Base-by-base conservation (phyloP, 2,329 filamentous ascomycete species). In the Alternaria solani region DNA sequence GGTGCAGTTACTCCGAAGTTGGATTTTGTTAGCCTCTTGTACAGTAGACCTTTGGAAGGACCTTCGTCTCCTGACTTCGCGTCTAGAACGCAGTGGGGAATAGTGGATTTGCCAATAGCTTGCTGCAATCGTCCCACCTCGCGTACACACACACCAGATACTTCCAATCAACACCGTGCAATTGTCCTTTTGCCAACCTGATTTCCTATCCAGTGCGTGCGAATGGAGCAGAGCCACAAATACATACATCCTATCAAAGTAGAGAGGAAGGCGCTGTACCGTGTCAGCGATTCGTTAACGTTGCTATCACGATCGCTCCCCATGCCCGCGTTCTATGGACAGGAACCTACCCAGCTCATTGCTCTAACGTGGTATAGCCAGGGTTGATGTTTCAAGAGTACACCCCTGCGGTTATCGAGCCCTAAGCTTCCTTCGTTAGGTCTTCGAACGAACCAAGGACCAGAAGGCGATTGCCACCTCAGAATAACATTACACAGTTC, bases 381-480 rank as follows among this genome's bases (percentile, higher is more conserved):
- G 66, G 61, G 48, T 68, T 43, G 62, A 44, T 58, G 68, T 72
- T 71, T 71, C 65, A 70, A 59, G 57, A 57, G 56, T 38, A 38
- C 44, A 51, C 56, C 64, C 69, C 58, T 64, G 56, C 52, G 16
- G 38, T 59, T 41, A 30, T n/a, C 42, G 30, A 57, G 62, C 57
- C 49, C 36, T 38, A 55, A 36, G 28, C 42, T 42, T 49, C 43
- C 56, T 41, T 25, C 49, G 61, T 39, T 4, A 18, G 38, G 38
- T 47, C 26, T 36, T 49, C 8, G 46, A 38, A 20, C n/a, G 32
- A 25, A 36, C 25, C 20, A 38, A 49, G 46, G 23, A 46, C 44
- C 18, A 41, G 39, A 51, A 38, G 36, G 26, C 43, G 26, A 20
- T 5, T 14, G 18, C n/a, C 30, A 44, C 32, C 41, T 54, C 39